Conservation (phyloP, 148 eudicot species). For the Rhododendron griersonianum region DNA sequence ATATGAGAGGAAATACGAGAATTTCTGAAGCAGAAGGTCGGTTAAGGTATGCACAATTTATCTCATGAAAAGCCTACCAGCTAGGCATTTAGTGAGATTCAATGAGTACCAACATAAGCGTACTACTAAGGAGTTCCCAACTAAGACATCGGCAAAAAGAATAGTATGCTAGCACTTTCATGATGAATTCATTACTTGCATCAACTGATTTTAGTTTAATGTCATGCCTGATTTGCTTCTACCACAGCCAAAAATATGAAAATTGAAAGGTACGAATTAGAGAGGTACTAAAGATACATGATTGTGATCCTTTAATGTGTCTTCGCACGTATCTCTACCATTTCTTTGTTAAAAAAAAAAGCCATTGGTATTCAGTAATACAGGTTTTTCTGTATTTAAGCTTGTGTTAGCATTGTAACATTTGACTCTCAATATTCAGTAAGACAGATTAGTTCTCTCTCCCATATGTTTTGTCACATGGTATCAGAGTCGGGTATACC, state of each 20-base stretch:
- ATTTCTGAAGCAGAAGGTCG: no score
- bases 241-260: background rate
- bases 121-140: background rate
- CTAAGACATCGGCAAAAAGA: background rate
- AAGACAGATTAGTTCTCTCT: no score
- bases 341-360: background rate
- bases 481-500: no score
- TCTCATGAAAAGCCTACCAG: background rate
- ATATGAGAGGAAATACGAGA: no score
- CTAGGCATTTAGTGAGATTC: background rate
- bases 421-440: no score
- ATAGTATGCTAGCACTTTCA: background rate
- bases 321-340: background rate
- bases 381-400: background rate
- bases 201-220: background rate
- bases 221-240: background rate
- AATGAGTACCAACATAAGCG: background rate
- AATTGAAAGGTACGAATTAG: background rate
- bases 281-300: background rate
- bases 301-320: background rate
- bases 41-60: background rate
- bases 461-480: no score
- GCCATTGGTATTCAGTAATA: no score
- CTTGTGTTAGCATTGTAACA: no score
- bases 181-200: background rate